These are phyloP conservation scores for Perkinsus marinus DNA, from an alignment of 169 alveolate species.

Conservation along the genomic window DNA sequence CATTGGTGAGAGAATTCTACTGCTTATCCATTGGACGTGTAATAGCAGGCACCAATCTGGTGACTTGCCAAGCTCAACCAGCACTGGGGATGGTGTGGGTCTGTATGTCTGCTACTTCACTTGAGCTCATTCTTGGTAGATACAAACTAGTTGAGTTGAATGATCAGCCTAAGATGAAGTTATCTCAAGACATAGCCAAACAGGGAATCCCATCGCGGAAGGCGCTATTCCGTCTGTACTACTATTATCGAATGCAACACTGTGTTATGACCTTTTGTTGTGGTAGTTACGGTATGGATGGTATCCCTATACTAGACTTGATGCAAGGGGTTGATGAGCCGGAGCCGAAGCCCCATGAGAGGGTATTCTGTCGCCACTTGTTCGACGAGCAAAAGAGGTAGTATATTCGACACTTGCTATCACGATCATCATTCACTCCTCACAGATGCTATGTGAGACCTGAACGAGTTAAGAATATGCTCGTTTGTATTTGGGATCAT, in stretches of 20 bases:
- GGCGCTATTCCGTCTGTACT: conserved; percentile 48
- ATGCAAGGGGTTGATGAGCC: conserved; percentile 18
- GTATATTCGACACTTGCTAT: not conserved
- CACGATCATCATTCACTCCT: not conserved
- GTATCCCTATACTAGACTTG: conserved; percentile 31
- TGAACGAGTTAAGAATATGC: not conserved
- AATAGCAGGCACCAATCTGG: conserved; percentile 63
- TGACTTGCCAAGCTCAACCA: conserved; percentile 80
- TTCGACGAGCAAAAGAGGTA: conserved; percentile 26
- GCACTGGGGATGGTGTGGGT: conserved; percentile 67
- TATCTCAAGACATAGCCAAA: conserved; percentile 56
- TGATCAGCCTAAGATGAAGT: conserved; percentile 61
- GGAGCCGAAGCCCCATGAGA: not conserved
- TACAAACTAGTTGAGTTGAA: conserved; percentile 70
- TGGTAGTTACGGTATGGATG: conserved; percentile 3
- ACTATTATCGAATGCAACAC: not conserved
- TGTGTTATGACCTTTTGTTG: not conserved
- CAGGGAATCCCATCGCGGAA: conserved; percentile 66
- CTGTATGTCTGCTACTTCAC: not conserved
- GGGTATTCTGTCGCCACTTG: conserved; percentile 22
- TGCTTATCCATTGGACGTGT: no score
- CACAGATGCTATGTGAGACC: conserved; percentile 19
- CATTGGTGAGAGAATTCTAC: conserved; percentile 30
- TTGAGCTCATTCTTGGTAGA: not conserved
- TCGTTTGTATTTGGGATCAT: not conserved